Conservation (phyloP, 2,329 filamentous ascomycete genomes). For the Waltergamsia citrina region DNA sequence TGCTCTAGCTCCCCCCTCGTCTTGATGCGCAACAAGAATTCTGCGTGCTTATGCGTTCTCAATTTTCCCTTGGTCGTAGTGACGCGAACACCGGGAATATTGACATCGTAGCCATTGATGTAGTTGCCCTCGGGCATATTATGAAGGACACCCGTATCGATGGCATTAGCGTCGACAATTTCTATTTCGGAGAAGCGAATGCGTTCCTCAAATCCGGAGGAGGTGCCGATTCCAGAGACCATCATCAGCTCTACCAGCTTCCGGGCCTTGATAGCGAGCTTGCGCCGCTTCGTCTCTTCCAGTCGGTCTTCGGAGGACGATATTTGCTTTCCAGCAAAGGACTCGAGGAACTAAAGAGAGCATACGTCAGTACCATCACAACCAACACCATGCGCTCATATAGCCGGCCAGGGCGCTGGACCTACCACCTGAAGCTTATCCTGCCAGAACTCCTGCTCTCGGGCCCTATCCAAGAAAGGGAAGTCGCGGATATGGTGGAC, state of each 20-base stretch:
- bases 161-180: slow-evolving; percentile 86
- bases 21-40: slow-evolving; percentile 85
- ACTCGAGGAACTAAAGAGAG: slow-evolving; percentile 73
- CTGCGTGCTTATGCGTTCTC: slow-evolving; percentile 83
- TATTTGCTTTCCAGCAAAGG: slow-evolving; percentile 93
- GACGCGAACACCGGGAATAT: slow-evolving; percentile 81
- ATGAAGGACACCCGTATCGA: slow-evolving; percentile 79
- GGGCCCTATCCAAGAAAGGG: slow-evolving; percentile 91
- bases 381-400: not conserved
- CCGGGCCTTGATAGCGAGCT: slow-evolving; percentile 84
- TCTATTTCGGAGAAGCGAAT: slow-evolving; percentile 96
- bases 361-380: not conserved
- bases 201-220: slow-evolving; percentile 93
- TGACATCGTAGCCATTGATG: slow-evolving; percentile 95
- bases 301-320: slow-evolving; percentile 93
- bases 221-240: slow-evolving; percentile 92
- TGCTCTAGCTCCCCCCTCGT: slow-evolving; percentile 64
- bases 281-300: slow-evolving; percentile 90
- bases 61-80: slow-evolving; percentile 77
- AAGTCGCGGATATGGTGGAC: slow-evolving; percentile 97
- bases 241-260: slow-evolving; percentile 99
- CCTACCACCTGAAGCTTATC: slow-evolving; percentile 88
- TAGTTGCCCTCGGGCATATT: slow-evolving; percentile 85
- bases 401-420: slow-evolving; percentile 14
- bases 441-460: slow-evolving; percentile 99